These are phyloP conservation scores for Euphrasia arctica DNA, from an alignment of 305 asterid species.

Conservation along the genomic window DNA sequence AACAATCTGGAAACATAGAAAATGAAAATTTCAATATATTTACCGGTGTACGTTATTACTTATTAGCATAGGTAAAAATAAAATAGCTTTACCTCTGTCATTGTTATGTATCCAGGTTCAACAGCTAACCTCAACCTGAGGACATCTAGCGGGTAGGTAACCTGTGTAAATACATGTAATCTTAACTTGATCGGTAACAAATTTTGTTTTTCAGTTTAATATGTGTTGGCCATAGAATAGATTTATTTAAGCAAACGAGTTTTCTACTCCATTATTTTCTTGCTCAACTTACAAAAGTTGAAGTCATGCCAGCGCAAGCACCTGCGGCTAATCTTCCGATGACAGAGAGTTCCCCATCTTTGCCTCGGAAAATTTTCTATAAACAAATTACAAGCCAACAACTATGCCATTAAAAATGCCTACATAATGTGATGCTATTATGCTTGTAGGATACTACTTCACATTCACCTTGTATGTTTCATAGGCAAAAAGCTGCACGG, in stretches of 20 bases:
- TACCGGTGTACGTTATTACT: slow-evolving; percentile 5
- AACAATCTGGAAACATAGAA: slow-evolving; percentile 61
- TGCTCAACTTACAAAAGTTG: slow-evolving; percentile 84
- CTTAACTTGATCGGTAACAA: background rate
- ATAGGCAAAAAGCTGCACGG: slow-evolving; percentile 85
- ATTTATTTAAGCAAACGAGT: slow-evolving; percentile 2
- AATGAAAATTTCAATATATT: slow-evolving; percentile 23
- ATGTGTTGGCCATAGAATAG: background rate
- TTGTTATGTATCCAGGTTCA: slow-evolving; percentile 80
- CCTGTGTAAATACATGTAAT: slow-evolving; percentile 43
- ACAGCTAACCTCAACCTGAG: slow-evolving; percentile 89
- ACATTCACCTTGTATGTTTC: slow-evolving; percentile 83
- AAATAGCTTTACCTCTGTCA: slow-evolving; percentile 66
- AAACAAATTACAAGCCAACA: slow-evolving; percentile 22
- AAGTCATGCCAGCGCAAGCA: slow-evolving; percentile 99
- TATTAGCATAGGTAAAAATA: slow-evolving; percentile 13
- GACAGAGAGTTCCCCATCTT: slow-evolving; percentile 80
- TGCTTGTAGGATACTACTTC: slow-evolving; percentile 17
- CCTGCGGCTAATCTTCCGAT: slow-evolving; percentile 97
- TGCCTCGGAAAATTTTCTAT: slow-evolving; percentile 64
- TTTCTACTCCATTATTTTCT: slow-evolving; percentile 16
- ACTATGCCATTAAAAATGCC: slow-evolving; percentile 17
- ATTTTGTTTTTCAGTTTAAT: background rate
- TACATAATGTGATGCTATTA: slow-evolving; percentile 7
- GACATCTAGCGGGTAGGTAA: slow-evolving; percentile 85